Percentiles rank a stretch among this genome's conserved stretches.
Conservation (phyloP, 345 rosid species). For the Clausena lansium region DNA sequence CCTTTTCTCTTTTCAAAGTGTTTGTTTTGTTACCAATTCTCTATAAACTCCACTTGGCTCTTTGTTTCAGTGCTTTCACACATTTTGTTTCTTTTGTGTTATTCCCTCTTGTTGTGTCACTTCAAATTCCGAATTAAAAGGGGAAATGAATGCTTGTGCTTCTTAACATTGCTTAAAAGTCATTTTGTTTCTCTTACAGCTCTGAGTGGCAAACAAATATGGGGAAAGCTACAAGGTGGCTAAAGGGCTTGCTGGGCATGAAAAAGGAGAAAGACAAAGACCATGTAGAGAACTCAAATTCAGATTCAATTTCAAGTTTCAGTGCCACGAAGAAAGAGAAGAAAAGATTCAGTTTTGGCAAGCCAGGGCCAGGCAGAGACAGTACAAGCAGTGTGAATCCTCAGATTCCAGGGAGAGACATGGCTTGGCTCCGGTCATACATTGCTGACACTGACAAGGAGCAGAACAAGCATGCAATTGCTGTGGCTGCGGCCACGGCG, state of each 20-base stretch:
- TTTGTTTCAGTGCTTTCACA: conserved; percentile 23
- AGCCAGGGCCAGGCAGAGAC: conserved; percentile 27
- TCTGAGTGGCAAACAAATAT: conserved; percentile 26
- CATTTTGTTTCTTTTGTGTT: conserved; percentile 15
- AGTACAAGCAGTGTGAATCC: not conserved
- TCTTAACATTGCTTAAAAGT: not conserved
- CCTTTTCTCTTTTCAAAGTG: not conserved
- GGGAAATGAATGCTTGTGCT: conserved; percentile 5
- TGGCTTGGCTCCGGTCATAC: conserved; percentile 40
- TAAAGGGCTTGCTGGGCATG: conserved; percentile 63
- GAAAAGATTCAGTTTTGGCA: conserved; percentile 52
- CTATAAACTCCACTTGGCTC: not conserved
- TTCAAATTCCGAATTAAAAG: conserved; percentile 21
- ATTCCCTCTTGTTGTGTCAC: conserved; percentile 18
- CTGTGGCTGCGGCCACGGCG: conserved; percentile 50
- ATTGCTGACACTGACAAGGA: conserved; percentile 43
- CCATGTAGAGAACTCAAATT: conserved; percentile 14
- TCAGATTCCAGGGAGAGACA: conserved; percentile 26
- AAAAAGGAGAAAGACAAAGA: conserved; percentile 45
- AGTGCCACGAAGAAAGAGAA: conserved; percentile 39
- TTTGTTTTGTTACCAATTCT: conserved; percentile 2
- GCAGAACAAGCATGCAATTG: conserved; percentile 56
- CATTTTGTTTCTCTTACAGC: conserved; percentile 11
- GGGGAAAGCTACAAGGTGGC: conserved; percentile 74
- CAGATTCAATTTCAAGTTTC: conserved; percentile 24